Evolutionary conservation across 495 filamentous ascomycete species (phyloP), one percentile per base, ranked within the genome.

Genomic region (Penicillium samsonianum): DNA sequence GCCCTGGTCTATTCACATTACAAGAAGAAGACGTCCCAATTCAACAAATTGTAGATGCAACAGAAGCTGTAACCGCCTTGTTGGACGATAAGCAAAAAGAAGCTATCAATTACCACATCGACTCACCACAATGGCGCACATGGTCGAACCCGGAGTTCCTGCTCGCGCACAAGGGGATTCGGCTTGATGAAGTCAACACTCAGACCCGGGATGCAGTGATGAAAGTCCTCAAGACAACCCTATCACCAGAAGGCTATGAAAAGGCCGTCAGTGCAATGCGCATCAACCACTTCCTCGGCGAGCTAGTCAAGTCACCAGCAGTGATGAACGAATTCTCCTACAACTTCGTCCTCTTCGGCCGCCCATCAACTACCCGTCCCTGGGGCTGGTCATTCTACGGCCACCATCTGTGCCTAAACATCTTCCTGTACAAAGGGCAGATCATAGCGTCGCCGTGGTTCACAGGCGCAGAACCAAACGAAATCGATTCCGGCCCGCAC

Each of bases 351-450:
- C 71, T 90, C 61, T 88, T 88, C 68, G 75, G 77, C 19, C 61
- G 59, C 1, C 84, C 86, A 3, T 83, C 80, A 1, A 61, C 69
- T 5, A 60, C 67, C 11, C 40, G 67, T 10, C 83, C 87, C 7
- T 92, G 88, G 88, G 89, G 88, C 30, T 90, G 79, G 67, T 81
- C 82, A 0, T 86, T 90, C 69, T 92, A 88, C 75, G 89, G 88
- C 19, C 88, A 92, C 70, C 89, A 92, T 59, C 75, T 91, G 6
- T 89, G 86, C 53, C 73, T 91, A 22, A 83, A 83, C 65, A 74
- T 89, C 37, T 87, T 91, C 62, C 72, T 90, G 30, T 76, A 83
- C 57, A 73, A 70, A 33, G 68, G 73, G 6, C 84, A 88, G 65
- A 81, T 88, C 49, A 71, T 90, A 25, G 76, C 87, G 14, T 80